Evolutionary conservation across 805 yeast genomes (phyloP), one percentile per base, ranked within the genome.

Genomic region (Torulaspora maleeae): DNA sequence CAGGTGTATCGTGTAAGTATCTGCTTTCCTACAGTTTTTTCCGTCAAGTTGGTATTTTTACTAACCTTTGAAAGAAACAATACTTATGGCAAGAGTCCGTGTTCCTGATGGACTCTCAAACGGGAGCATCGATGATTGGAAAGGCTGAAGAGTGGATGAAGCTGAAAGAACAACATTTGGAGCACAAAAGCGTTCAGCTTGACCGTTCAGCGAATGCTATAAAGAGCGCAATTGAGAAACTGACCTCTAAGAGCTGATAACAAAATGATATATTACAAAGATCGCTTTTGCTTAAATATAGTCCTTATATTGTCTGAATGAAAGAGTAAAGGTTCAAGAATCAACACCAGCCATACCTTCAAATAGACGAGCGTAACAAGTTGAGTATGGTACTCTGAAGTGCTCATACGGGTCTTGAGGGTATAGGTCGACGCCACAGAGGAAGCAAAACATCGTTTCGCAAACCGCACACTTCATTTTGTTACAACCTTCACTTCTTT

Each of bases 401-500:
- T 81, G 86, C 24, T 61, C 67, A 55, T 81, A 80, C 0, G 80
- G 80, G 42, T 74, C 73, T 5, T 56, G 61, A 4, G 61, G 59
- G 16, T 61, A 52, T 45, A 77, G 54, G 12, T 60, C 49, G 2
- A 54, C 58, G 1, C 80, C 81, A 63, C 86, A 81, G 8, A 78
- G 36, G 48, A 74, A 76, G 55, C 86, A 80, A 50, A 81, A 80
- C 35, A 60, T 54, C 0, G 73, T 65, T 4, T 53, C 51, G 49
- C 86, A 81, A 5, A 71, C 62, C 0, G 68, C 51, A 54, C 87
- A 80, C 30, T 67, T 69, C 82, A 81, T 79, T 54, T 77, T 79
- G 54, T 80, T 80, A 58, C 86, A 81, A 4, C 86, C 87, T 51
- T 79, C 84, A 19, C 73, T 64, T 46, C 78, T 71, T 47, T 78